Base-by-base conservation (phyloP, 2,329 filamentous ascomycete genomes). In the Aspergillus ruber region DNA sequence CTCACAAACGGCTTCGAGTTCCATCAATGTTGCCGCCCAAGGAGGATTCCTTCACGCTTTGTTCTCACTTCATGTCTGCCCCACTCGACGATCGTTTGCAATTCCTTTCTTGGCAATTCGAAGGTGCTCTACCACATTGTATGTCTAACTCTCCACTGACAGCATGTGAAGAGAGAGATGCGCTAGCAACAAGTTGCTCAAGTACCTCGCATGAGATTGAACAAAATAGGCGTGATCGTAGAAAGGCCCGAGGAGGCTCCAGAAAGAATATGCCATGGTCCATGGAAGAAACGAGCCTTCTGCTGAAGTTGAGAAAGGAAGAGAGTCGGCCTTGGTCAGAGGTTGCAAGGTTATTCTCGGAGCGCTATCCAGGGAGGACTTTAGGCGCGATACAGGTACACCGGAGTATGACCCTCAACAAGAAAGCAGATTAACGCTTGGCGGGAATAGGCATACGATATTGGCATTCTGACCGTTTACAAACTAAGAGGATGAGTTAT, bases 1-100 rank as follows among this genome's bases (percentile, higher is more conserved):
- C 32, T 46, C 25, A 13, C 20, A 51, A 51, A 44, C 13, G 42
- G 27, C 42, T 20, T 44, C n/a, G 42, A 44, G 29, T 18, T 44
- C 25, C 25, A 13, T 33, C 42, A 9, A 44, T 17, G 25, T 35
- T 21, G 18, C 42, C n/a, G 23, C 8, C 25, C 17, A 33, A 17
- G 25, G 29, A 44, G n/a, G 8, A 44, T 33, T 36, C 42, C 42
- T 44, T 35, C 21, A 44, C 42, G 15, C 32, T 45, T 38, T 20
- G 20, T 20, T 20, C 20, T 20, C 20, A 20, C 20, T 40, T 45
- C 44, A 20, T 29, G 35, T 45, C 44, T 27, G 12, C 23, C 8
- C 32, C 43, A 33, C 29, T 45, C 6, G 33, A 45, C 10, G 20
- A 40, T 23, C 44, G 18, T 27, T 27, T 45, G 18, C 44, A 40